Conservation (phyloP, 2,329 filamentous ascomycete genomes). For the Fusarium papillatum region DNA sequence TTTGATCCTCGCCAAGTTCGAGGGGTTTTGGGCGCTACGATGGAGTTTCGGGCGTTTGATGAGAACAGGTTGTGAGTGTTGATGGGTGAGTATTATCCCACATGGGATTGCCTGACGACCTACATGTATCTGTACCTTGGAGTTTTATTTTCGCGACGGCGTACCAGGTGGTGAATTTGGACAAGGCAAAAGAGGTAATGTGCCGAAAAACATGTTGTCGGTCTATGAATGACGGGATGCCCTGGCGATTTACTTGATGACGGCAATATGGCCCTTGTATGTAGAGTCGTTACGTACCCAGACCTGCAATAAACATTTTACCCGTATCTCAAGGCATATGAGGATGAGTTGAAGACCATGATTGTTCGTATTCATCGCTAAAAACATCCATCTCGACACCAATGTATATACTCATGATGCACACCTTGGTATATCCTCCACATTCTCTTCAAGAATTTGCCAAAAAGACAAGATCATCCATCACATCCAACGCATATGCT, state of each 20-base stretch:
- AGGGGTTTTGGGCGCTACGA: not conserved
- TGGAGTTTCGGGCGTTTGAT: not conserved
- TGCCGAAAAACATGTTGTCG: not conserved
- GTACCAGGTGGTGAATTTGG: not conserved
- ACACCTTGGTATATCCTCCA: slow-evolving; percentile 41
- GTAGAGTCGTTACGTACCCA: not conserved
- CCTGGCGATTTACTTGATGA: not conserved
- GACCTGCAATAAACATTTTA: not conserved
- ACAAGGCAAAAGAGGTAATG: not conserved
- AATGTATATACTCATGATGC: slow-evolving; percentile 13
- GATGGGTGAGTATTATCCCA: not conserved
- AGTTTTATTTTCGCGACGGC: not conserved
- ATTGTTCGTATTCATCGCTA: slow-evolving; percentile 5
- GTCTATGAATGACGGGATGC: not conserved
- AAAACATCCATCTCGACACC: slow-evolving; percentile 11
- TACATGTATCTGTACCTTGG: not conserved
- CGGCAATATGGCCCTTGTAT: not conserved
- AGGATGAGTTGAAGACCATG: not conserved
- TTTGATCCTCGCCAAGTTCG: not conserved
- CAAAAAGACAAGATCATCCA: slow-evolving; percentile 3
- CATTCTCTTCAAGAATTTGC: slow-evolving; percentile 24
- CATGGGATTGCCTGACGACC: not conserved
- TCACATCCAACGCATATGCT: not conserved
- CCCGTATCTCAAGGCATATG: not conserved
- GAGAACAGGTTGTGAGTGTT: not conserved